Evolutionary conservation across 768 basidiomycete species (phyloP), one percentile per base, ranked within the genome.

Genomic region (Boletus vermiculosoides): DNA sequence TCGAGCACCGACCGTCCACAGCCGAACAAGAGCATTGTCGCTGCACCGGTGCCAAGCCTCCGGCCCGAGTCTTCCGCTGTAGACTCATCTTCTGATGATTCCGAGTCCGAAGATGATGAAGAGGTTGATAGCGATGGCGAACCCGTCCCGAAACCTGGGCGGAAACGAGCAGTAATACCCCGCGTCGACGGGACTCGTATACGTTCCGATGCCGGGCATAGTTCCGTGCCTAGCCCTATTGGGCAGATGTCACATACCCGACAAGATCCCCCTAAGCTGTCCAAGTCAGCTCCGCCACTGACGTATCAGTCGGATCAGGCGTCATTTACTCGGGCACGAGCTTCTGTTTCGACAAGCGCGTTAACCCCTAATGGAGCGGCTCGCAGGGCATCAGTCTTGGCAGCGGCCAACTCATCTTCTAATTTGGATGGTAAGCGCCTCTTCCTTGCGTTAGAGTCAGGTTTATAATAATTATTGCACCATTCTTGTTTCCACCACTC

Each of bases 301-400:
- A 33, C 52, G 4, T 16, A 22, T 44, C 61, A 52, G 15, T 28
- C 57, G 12, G 51, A 58, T 52, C 63, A 52, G 8, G 13, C 34
- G 6, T 50, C 56, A 15, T 44, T 49, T 18, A 16, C 36, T 50
- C 75, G 81, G 42, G 67, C 66, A n/a, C 76, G 81, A 2, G 83
- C 83, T 25, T 85, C 83, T 47, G 75, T 71, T 41, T 87, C 86
- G 10, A 79, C 83, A 3, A 84, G 84, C 60, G 85, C 86, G 5
- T 55, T 84, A 39, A 71, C 76, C 3, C 84, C 84, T 0, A 77
- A 73, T 45, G 74, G 77, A 25, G 80, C 82, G 10, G 82, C 82
- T 0, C 78, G 77, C 54, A 74, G 78, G 36, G 85, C 82, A 1
- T 82, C 80, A 36, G 60, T 68, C 16, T 45, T 80, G 37, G 74